Evolutionary conservation across 495 filamentous ascomycete species (phyloP).

Genomic region (Lindgomyces ingoldianus): DNA sequence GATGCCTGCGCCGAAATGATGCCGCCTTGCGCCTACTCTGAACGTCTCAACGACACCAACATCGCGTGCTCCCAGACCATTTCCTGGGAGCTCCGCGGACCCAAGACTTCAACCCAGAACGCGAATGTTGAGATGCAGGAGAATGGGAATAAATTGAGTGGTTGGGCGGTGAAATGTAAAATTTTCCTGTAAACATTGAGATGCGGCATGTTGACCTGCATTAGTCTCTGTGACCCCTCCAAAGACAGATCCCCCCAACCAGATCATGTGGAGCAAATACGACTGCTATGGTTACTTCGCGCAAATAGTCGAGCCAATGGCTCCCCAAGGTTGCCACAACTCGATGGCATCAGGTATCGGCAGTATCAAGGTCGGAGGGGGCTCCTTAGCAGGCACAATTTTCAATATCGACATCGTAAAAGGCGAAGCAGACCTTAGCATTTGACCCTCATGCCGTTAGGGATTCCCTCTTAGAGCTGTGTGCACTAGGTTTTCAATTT

Average conservation of each 20-base stretch:
- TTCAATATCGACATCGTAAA: slow-evolving; percentile 8
- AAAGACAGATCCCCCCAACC: neutral
- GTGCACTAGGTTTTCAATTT: neutral
- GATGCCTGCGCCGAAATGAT: slow-evolving; percentile 11
- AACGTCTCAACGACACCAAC: neutral
- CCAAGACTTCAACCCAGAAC: neutral
- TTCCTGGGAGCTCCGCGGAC: neutral
- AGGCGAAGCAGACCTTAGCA: neutral
- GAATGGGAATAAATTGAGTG: neutral
- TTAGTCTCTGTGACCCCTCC: slow-evolving; percentile 9
- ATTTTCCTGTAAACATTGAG: neutral
- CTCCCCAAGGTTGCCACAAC: neutral
- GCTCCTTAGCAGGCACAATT: neutral
- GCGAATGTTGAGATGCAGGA: neutral
- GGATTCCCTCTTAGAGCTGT: neutral
- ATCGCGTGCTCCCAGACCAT: neutral
- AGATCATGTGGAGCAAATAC: neutral
- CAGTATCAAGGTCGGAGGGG: neutral
- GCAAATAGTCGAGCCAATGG: neutral
- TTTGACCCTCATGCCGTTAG: neutral
- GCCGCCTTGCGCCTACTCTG: slow-evolving; percentile 13
- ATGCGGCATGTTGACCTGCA: neutral
- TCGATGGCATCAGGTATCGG: neutral
- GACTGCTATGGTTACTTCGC: slow-evolving; percentile 17
- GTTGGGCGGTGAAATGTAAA: neutral